Evolutionary conservation across 192 early-diverging fungal genomes (phyloP), one percentile per base, ranked within the genome.

Genomic region (Paraglomus occultum): DNA sequence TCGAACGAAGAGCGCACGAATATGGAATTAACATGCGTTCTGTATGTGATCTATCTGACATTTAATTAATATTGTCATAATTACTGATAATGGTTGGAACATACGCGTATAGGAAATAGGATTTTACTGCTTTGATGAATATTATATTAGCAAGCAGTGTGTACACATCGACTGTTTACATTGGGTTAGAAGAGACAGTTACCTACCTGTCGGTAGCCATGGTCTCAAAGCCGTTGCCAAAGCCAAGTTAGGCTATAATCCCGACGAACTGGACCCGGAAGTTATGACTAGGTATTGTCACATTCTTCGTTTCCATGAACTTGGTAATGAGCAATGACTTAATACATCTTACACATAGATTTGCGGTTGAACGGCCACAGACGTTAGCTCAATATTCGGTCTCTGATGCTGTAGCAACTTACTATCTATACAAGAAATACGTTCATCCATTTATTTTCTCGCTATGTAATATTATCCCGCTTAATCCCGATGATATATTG

Each of bases 381-480:
- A 89, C 82, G 8, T 80, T 99, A 55, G 93, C 97, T 5, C 95
- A 98, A 73, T 99, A 99, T 76, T 97, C 96, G 8, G 97, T 99
- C 42, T 99, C 97, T 23, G 97, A 99, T 81, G 97, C 97, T 0
- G 97, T 99, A 8, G 97, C 97, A 0, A 99, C 97, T 0, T 99
- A 97, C 75, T 99, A 99, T 61, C 78, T 99, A 8, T 99, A 98
- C 72, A 99, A 98, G 95, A 97, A 98, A 78, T 97, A 99, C 77
- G 95, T 99, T 38, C 91, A 99, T 76, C 96, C 95, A 38, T 99
- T 99, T 71, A 94, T 96, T 48, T 99, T 98, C 72, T 99, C 97
- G n/a, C 86, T 99, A 20, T 98, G 97, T 82, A 99, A 96, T 72
- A 96, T 99, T 72, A 98, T 99, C 72, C 97, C 97, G 0, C 88